A percentile compares a stretch with the other conserved stretches of the same genome.
Evolutionary conservation across 2,329 filamentous ascomycete species (phyloP).

Genomic region (Blumeriella jaapii): DNA sequence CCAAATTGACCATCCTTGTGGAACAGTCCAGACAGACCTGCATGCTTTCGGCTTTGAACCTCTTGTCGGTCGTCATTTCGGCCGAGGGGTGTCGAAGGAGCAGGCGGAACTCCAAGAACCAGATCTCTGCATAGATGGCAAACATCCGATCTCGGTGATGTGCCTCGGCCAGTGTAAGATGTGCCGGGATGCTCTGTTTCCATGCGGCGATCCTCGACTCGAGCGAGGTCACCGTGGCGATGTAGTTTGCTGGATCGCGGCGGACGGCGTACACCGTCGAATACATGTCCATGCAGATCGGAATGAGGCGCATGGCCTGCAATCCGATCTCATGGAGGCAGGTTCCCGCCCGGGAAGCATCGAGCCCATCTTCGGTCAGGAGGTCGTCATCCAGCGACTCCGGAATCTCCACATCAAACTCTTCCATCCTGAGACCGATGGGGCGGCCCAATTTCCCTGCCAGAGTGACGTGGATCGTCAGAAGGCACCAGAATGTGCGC

Average conservation of each 20-base stretch:
- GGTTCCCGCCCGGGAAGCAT: conserved; percentile 40
- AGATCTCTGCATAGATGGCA: conserved; percentile 42
- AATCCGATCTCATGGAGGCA: conserved; percentile 60
- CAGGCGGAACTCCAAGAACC: conserved; percentile 45
- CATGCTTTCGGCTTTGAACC: conserved; percentile 49
- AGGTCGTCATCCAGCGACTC: conserved; percentile 59
- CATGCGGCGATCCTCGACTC: conserved; percentile 54
- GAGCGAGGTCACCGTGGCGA: conserved; percentile 49
- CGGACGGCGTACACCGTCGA: conserved; percentile 63
- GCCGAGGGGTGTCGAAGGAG: conserved; percentile 51
- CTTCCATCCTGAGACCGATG: conserved; percentile 60
- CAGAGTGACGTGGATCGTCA: conserved; percentile 55
- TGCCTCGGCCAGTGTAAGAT: conserved; percentile 38
- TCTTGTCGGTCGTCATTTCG: conserved; percentile 41
- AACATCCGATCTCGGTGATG: conserved; percentile 34
- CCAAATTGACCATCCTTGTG: conserved; percentile 49
- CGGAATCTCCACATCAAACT: conserved; percentile 71
- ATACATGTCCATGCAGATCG: conserved; percentile 63
- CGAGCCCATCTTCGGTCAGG: conserved; percentile 52
- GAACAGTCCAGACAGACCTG: conserved; percentile 56
- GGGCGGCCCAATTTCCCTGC: conserved; percentile 67
- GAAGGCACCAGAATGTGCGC: conserved; percentile 63
- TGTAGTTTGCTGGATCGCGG: conserved; percentile 50
- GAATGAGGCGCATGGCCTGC: conserved; percentile 51
- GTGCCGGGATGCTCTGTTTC: conserved; percentile 50